Evolutionary conservation across 148 eudicot genomes (phyloP), one percentile per base, ranked within the genome.

Genomic region (Beta vulgaris): DNA sequence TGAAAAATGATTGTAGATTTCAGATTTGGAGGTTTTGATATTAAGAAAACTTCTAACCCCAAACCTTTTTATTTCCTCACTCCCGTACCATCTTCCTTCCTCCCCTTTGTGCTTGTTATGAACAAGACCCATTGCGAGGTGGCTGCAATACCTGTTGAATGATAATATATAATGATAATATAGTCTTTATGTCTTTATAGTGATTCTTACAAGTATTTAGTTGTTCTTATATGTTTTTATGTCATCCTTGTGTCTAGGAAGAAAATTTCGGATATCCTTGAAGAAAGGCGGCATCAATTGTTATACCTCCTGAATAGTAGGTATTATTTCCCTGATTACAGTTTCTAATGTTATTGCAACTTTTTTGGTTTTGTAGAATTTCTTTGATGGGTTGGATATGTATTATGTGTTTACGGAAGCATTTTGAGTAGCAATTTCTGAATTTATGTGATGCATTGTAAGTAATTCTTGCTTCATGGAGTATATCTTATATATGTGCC

Each of bases 191-290:
- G n/a, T n/a, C n/a, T n/a, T n/a, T n/a, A n/a, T 70, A 15, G 21
- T 54, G 62, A 14, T 26, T 37, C 12, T 57, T 32, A 31, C n/a
- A 13, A 2, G 16, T 3, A 0, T 51, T 6, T 42, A 2, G 39
- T 26, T 36, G 68, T 5, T 71, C 31, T 68, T 63, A 25, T 68
- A 21, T 66, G 31, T 44, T 28, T 44, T 68, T 19, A 28, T 66
- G 53, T 64, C 36, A 16, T 32, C 53, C 12, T 40, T 29, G 4
- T 83, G 77, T 1, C 23, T 68, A 92, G 97, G 95, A 87, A 87
- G 82, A 92, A 92, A 69, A 90, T 92, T 64, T 90, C 82, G 6
- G 90, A 90, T 70, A 84, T 92, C 60, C 97, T 93, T 5, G 90
- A 90, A 77, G 91, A 92, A 78, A 82, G 97, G 79, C 82, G 97